A percentile compares a stretch with the other conserved stretches of the same genome.
phyloP scores from a whole-genome alignment of 2,329 filamentous ascomycete species.

The Neofusicoccum parvum region DNA sequence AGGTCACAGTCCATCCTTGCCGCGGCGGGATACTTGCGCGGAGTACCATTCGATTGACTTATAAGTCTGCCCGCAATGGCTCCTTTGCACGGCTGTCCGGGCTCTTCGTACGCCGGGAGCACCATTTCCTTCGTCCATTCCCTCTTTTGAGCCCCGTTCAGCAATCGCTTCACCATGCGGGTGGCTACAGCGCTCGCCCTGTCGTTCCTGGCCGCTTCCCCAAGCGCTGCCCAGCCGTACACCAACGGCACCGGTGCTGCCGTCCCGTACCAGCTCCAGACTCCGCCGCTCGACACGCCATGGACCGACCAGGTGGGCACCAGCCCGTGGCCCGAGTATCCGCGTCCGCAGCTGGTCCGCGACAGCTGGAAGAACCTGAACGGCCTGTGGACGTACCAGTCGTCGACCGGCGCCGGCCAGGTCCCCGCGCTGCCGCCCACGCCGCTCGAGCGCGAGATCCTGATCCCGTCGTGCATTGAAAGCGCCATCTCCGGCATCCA shows the following conservation, averaged over 20 bases:
- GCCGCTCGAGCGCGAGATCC: conserved; percentile 46
- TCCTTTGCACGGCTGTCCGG: neutral
- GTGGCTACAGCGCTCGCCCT: neutral
- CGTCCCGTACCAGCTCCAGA: conserved; percentile 43
- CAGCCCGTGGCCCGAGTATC: conserved; percentile 60
- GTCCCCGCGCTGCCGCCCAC: conserved; percentile 47
- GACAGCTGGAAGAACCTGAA: conserved; percentile 60
- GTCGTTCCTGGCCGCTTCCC: neutral
- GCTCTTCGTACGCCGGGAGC: neutral
- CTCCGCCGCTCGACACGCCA: conserved; percentile 48
- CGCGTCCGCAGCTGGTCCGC: conserved; percentile 59
- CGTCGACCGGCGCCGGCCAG: conserved; percentile 42
- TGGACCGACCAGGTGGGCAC: conserved; percentile 58
- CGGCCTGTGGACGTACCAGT: conserved; percentile 60
- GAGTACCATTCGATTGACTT: neutral
- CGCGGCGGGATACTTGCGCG: neutral
- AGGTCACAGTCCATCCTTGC: conserved; percentile 3
- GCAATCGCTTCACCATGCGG: neutral
- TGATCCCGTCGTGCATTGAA: conserved; percentile 58
- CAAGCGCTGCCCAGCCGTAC: neutral
- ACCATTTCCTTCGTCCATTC: neutral
- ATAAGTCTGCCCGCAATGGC: conserved; percentile 8
- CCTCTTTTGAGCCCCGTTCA: neutral
- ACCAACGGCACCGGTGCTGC: conserved; percentile 20
- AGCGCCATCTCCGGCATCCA: conserved; percentile 56